Evolutionary conservation across 768 basidiomycete genomes (phyloP).

Genomic region (Rhizopogon sp.): DNA sequence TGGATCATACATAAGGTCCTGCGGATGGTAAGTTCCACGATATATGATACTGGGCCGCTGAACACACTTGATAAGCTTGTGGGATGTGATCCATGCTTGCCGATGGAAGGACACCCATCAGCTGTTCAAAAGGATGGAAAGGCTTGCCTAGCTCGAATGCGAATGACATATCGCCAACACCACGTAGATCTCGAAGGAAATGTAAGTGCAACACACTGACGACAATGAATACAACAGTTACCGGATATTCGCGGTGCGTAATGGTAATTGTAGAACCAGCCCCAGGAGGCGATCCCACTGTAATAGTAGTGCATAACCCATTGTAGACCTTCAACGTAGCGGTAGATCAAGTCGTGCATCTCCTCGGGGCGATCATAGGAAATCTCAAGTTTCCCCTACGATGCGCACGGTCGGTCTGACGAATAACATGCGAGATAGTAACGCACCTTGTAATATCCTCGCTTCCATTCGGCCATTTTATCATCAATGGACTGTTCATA

Average conservation of each 20-base stretch:
- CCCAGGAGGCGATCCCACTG: conserved; percentile 94
- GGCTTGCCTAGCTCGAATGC: conserved; percentile 82
- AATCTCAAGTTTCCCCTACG: conserved; percentile 82
- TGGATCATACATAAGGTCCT: conserved; percentile 88
- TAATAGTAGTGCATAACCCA: conserved; percentile 99
- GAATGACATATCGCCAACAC: conserved; percentile 77
- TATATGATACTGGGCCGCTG: background rate
- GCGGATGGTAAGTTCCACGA: background rate
- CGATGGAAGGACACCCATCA: conserved; percentile 95
- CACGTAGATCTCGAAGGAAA: conserved; percentile 43
- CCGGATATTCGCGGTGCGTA: conserved; percentile 96
- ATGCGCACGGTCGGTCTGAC: conserved; percentile 7
- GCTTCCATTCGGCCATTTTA: conserved; percentile 94
- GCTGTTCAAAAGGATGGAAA: conserved; percentile 90
- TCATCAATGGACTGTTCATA: conserved; percentile 67
- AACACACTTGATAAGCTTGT: conserved; percentile 68
- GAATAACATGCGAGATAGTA: background rate
- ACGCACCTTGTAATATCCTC: conserved; percentile 78
- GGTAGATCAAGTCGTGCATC: conserved; percentile 66
- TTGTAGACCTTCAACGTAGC: conserved; percentile 91
- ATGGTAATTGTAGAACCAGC: conserved; percentile 99
- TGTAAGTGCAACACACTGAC: background rate
- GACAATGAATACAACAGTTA: conserved; percentile 27
- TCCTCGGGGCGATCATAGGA: conserved; percentile 64
- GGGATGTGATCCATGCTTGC: conserved; percentile 91